These are phyloP conservation scores for Naganishia sp. DNA, from an alignment of 1,284 basidiomycete genomes.

Conservation along the genomic window DNA sequence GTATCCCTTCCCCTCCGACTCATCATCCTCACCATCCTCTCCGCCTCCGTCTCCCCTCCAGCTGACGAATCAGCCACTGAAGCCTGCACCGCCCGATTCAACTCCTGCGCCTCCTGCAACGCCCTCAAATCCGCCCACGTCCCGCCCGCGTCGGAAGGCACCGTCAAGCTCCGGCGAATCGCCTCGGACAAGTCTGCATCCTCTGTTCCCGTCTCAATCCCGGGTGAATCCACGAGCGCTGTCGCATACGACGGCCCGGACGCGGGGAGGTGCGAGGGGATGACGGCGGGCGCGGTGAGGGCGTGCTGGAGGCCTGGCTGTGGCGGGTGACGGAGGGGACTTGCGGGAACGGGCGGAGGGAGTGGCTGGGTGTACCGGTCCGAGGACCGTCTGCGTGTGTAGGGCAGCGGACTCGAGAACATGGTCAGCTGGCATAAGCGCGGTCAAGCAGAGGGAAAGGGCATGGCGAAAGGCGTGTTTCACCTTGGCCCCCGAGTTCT, in stretches of 20 bases:
- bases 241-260: not conserved
- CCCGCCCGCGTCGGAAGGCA: not conserved
- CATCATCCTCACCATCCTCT: constrained; percentile 13
- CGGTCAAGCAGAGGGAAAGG: not conserved
- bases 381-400: not conserved
- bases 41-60: not conserved
- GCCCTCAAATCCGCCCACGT: not conserved
- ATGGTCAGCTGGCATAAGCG: not conserved
- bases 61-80: not conserved
- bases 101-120: not conserved
- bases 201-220: not conserved
- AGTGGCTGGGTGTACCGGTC: constrained; percentile 2
- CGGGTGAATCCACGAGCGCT: not conserved
- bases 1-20: not conserved
- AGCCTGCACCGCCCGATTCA: not conserved
- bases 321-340: constrained; percentile 1
- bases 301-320: not conserved
- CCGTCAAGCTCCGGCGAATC: not conserved
- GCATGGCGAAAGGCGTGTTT: not conserved
- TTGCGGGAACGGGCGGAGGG: constrained; percentile 1
- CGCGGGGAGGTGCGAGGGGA: not conserved
- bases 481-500: not conserved
- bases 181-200: not conserved
- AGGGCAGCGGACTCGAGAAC: constrained; percentile 19
- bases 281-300: not conserved